Conservation (phyloP, 2,329 filamentous ascomycete genomes). For the Diaporthe sp. region DNA sequence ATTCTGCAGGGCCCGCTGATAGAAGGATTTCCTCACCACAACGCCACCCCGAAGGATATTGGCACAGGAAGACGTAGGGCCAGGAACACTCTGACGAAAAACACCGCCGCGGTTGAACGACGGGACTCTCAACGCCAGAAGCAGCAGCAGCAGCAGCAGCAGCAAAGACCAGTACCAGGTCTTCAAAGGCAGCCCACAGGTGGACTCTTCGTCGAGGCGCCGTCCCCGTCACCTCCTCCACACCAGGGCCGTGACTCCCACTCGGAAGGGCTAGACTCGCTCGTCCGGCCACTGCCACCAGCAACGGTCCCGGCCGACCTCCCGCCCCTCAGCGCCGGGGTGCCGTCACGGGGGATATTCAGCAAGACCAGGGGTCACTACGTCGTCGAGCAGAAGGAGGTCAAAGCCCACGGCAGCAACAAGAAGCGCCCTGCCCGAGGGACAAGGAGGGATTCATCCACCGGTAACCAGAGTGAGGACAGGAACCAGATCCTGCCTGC, state of each 20-base stretch:
- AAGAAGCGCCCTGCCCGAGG: not conserved
- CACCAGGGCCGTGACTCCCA: not conserved
- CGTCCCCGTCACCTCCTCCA: not conserved
- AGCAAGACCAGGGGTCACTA: conserved; percentile 6
- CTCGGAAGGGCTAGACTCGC: conserved; percentile 4
- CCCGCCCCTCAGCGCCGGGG: not conserved
- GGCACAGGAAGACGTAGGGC: not conserved
- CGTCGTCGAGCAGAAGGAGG: not conserved
- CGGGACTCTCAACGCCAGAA: not conserved
- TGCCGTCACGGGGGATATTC: conserved; percentile 18
- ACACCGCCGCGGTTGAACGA: not conserved
- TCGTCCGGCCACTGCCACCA: conserved; percentile 1
- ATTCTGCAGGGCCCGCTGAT: not conserved
- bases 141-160: not conserved
- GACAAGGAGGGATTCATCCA: conserved; percentile 6
- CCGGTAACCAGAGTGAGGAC: not conserved
- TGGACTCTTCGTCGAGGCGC: conserved; percentile 12
- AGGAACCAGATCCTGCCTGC: not conserved
- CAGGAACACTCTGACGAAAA: conserved; percentile 5
- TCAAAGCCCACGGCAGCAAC: not conserved
- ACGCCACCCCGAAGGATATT: conserved; percentile 19
- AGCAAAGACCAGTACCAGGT: not conserved
- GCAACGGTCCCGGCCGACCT: conserved; percentile 4
- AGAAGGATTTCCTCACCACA: conserved; percentile 22
- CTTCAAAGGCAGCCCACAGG: conserved; percentile 20